Evolutionary conservation across 1,284 basidiomycete genomes (phyloP).

Genomic region (Stereum hirsutum): DNA sequence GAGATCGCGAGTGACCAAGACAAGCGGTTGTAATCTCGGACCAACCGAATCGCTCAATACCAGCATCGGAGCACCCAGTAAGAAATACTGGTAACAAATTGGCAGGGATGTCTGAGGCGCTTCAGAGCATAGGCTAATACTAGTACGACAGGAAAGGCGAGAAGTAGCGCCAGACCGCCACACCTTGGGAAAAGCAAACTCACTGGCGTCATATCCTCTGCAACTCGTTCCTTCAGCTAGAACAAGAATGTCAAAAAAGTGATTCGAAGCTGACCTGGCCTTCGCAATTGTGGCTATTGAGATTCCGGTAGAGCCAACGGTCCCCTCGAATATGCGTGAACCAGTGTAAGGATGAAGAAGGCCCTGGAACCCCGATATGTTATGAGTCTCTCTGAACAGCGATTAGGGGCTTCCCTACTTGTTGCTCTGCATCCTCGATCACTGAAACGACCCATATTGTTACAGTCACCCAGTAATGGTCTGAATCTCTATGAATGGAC

Average conservation of each 20-base stretch:
- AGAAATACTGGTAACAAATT: too few relatives aligned
- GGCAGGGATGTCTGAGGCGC: too few relatives aligned
- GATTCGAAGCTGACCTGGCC: constrained; percentile 53
- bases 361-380: too few relatives aligned
- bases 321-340: constrained; percentile 95
- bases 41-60: too few relatives aligned
- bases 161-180: too few relatives aligned
- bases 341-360: constrained; percentile 82
- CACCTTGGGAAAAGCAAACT: constrained; percentile 18
- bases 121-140: too few relatives aligned
- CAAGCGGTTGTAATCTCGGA: too few relatives aligned
- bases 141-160: too few relatives aligned
- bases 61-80: too few relatives aligned
- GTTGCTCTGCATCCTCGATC: constrained; percentile 86
- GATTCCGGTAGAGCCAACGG: constrained; percentile 95
- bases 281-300: constrained; percentile 89
- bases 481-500: constrained; percentile 15
- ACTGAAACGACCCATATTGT: constrained; percentile 38
- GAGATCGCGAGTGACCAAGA: too few relatives aligned
- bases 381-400: too few relatives aligned
- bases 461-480: neutral
- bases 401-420: too few relatives aligned
- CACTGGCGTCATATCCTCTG: constrained; percentile 75
- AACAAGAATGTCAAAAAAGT: neutral
- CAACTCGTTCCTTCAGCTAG: neutral